These are phyloP conservation scores for Lachnellula suecica DNA, from an alignment of 2,329 filamentous ascomycete species.

Conservation along the genomic window DNA sequence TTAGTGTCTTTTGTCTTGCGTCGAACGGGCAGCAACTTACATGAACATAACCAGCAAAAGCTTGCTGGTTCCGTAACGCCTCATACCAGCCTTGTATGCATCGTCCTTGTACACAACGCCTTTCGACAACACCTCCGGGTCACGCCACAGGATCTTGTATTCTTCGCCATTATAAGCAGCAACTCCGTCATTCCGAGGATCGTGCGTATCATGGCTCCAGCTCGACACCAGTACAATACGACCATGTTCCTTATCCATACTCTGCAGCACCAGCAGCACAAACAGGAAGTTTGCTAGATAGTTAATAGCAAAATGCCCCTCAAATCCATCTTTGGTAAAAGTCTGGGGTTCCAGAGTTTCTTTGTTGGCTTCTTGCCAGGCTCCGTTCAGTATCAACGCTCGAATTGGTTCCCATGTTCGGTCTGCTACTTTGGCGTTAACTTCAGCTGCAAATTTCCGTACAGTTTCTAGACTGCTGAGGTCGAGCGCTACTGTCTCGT, in stretches of 20 bases:
- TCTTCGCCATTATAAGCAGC: conserved; percentile 14
- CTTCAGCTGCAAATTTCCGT: conserved; percentile 2
- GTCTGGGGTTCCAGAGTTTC: conserved; percentile 20
- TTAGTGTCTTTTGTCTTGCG: background rate
- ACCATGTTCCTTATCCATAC: conserved; percentile 32
- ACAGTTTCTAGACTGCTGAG: background rate
- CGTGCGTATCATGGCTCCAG: conserved; percentile 32
- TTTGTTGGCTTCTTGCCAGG: conserved; percentile 17
- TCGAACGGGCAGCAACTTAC: background rate
- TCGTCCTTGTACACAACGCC: conserved; percentile 6
- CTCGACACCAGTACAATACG: conserved; percentile 34
- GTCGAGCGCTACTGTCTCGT: conserved; percentile 9
- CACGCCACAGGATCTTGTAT: conserved; percentile 2
- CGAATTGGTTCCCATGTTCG: conserved; percentile 14
- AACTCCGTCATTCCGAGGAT: conserved; percentile 4
- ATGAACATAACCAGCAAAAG: conserved; percentile 10
- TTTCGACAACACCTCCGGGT: conserved; percentile 1
- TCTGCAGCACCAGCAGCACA: conserved; percentile 32
- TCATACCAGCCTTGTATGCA: conserved; percentile 8
- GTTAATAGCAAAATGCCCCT: conserved; percentile 33
- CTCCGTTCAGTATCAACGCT: conserved; percentile 17
- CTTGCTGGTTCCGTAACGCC: conserved; percentile 15
- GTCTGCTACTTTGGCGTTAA: conserved; percentile 14
- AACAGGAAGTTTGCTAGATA: conserved; percentile 36
- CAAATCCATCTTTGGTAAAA: conserved; percentile 34